Conservation (phyloP, 2,329 filamentous ascomycete species). For the Tolypocladium capitatum region DNA sequence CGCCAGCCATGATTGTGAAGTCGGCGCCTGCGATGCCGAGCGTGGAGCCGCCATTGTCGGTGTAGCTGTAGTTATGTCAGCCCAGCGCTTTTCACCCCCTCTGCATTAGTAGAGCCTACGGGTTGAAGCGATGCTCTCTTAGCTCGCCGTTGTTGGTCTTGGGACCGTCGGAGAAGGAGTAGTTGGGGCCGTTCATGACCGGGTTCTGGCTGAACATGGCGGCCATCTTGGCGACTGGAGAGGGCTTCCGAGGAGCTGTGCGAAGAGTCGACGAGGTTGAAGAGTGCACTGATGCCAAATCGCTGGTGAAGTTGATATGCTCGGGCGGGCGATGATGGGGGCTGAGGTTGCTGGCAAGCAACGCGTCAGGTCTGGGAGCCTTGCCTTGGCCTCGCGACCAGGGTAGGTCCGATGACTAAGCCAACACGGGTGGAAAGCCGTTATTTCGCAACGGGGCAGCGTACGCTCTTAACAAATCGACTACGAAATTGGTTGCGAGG, state of each 20-base stretch:
- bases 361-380: constrained; percentile 38
- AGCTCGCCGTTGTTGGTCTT: constrained; percentile 39
- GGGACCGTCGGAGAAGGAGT: constrained; percentile 52
- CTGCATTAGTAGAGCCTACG: constrained; percentile 41
- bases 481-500: background rate
- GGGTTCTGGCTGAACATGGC: constrained; percentile 61
- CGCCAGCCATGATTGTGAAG: constrained; percentile 93
- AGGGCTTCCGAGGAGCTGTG: background rate
- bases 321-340: constrained; percentile 4
- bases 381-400: constrained; percentile 21
- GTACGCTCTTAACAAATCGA: background rate
- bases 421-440: background rate
- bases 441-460: background rate
- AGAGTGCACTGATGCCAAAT: background rate
- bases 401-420: constrained; percentile 31
- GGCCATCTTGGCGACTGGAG: constrained; percentile 33
- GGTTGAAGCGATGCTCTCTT: constrained; percentile 77
- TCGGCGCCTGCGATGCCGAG: constrained; percentile 86
- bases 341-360: constrained; percentile 19
- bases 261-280: background rate
- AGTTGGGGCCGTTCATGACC: constrained; percentile 55
- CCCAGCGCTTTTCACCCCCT: background rate
- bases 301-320: constrained; percentile 7
- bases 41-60: constrained; percentile 94
- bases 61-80: constrained; percentile 51